These are phyloP conservation scores for Apiotrichum montevideense DNA, from an alignment of 1,284 basidiomycete species.

Conservation along the genomic window DNA sequence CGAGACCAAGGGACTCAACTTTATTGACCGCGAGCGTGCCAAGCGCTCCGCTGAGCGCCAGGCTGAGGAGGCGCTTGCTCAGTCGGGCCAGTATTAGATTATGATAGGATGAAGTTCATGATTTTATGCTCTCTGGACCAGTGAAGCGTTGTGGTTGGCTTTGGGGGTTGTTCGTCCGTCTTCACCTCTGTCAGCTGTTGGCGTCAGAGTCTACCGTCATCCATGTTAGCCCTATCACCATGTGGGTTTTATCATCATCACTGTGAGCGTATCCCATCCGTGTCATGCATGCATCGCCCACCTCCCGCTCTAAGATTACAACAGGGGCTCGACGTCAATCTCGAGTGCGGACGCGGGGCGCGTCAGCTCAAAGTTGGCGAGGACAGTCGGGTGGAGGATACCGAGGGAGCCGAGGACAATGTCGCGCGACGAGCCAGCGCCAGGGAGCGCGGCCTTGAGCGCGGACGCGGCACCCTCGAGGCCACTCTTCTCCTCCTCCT, in stretches of 20 bases:
- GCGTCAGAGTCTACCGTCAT: too few relatives aligned
- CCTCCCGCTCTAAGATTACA: constrained; percentile 51
- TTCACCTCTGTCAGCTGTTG: too few relatives aligned
- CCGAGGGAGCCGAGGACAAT: constrained; percentile 74
- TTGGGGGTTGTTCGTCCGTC: too few relatives aligned
- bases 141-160: too few relatives aligned
- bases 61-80: constrained; percentile 32
- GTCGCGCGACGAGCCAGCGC: constrained; percentile 49
- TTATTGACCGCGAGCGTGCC: constrained; percentile 38
- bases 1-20: constrained; percentile 44
- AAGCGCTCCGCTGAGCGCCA: constrained; percentile 29
- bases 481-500: constrained; percentile 21
- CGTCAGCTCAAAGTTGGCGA: constrained; percentile 84
- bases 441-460: constrained; percentile 45
- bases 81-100: constrained; percentile 33
- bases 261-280: too few relatives aligned
- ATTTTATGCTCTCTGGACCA: neutral
- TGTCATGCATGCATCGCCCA: neutral
- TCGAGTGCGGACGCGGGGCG: constrained; percentile 96
- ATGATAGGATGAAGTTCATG: neutral
- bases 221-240: too few relatives aligned
- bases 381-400: constrained; percentile 82
- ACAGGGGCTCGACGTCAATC: constrained; percentile 87
- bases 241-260: too few relatives aligned
- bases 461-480: constrained; percentile 42